Evolutionary conservation across 2,329 filamentous ascomycete genomes (phyloP), one percentile per base, ranked within the genome.

Genomic region (Apiospora saccharicola): DNA sequence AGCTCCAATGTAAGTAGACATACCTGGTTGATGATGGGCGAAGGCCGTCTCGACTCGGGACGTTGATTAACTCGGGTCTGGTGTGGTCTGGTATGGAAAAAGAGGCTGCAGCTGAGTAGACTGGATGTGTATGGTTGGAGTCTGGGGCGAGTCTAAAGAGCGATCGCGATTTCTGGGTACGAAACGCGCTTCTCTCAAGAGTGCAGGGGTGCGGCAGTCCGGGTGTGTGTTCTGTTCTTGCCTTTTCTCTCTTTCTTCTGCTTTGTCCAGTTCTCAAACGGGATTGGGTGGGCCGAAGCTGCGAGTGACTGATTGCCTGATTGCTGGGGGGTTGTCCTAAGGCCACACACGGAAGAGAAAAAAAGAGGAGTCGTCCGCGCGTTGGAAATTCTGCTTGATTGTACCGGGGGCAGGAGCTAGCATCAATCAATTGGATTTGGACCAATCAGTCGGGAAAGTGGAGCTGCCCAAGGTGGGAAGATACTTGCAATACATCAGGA

Each of bases 141-240:
- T 64, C 57, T 64, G 57, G 57, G 57, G 57, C 57, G 57, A 64
- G 57, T 64, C 57, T 64, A 64, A 64, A 64, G 57, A 64, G 57
- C 57, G 57, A 64, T 64, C 57, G 57, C 57, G 57, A 64, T 64
- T 64, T 64, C 57, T 64, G 57, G 57, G 57, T 64, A 64, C 57
- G 57, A 14, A 64, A 64, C 57, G 57, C 57, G 57, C 57, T 64
- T 41, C 57, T 57, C 26, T 41, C 57, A 41, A 13, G 49, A 61
- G 19, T 61, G 49, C 49, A 53, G 49, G 49, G 49, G 49, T 53
- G 24, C 26, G 24, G 49, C 49, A 26, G 12, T 53, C 49, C 53
- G 26, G 53, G 53, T 22, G 30, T 61, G 53, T 22, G 53, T 64
- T 41, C 57, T 41, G 30, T 24, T 64, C 57, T 41, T 64, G 57